Percentiles rank a stretch among this genome's conserved stretches.
Conservation (phyloP, 2,329 filamentous ascomycete species). For the Penicillium sp. region DNA sequence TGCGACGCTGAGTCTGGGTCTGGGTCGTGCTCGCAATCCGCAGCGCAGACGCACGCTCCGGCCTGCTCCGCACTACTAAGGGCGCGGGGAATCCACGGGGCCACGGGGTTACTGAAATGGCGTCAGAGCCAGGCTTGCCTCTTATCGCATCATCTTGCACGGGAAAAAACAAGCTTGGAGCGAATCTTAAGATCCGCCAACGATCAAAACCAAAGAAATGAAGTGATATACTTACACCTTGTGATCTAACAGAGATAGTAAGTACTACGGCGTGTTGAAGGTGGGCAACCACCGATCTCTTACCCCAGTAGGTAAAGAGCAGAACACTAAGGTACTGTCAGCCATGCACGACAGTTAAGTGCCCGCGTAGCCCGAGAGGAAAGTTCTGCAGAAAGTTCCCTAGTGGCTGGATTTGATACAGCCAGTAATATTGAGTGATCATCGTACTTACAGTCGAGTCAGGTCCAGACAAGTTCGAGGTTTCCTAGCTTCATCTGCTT, state of each 20-base stretch:
- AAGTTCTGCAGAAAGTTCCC: constrained; percentile 1
- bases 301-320: not conserved
- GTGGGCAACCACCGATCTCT: not conserved
- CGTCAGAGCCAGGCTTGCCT: not conserved
- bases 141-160: not conserved
- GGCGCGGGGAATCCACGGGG: constrained; percentile 11
- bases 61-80: constrained; percentile 21
- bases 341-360: constrained; percentile 21
- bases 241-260: not conserved
- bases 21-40: constrained; percentile 3
- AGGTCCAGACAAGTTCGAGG: too few species aligned
- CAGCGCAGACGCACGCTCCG: constrained; percentile 14
- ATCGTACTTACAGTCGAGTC: too few species aligned
- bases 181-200: not conserved
- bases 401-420: not conserved
- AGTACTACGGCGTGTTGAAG: too few species aligned
- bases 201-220: not conserved
- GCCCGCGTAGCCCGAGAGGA: constrained; percentile 5
- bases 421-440: not conserved
- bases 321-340: constrained; percentile 6
- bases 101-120: constrained; percentile 1
- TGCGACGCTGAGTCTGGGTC: not conserved
- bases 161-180: not conserved
- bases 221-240: not conserved
- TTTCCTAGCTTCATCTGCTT: too few species aligned